A percentile compares a stretch with the other conserved stretches of the same genome.
Evolutionary conservation across 1,284 basidiomycete species (phyloP).

Genomic region (Irpex lacteus): DNA sequence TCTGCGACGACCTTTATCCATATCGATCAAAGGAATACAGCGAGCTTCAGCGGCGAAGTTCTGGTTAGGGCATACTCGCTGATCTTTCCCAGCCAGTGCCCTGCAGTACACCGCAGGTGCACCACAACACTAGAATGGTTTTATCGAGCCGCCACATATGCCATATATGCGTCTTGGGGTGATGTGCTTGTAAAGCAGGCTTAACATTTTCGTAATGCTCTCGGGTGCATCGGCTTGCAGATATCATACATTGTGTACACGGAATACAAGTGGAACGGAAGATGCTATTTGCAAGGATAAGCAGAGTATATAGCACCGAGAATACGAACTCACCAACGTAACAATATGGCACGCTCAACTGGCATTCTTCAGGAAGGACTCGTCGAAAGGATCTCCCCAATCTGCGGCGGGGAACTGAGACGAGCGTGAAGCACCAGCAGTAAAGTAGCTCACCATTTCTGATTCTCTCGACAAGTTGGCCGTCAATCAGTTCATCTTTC

Average conservation of each 20-base stretch:
- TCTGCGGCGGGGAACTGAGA: conserved; percentile 23
- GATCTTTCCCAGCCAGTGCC: too few relatives aligned
- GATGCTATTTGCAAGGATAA: not conserved
- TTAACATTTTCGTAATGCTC: not conserved
- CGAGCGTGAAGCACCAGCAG: not conserved
- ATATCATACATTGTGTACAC: not conserved
- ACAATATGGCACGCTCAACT: conserved; percentile 4
- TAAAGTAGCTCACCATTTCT: conserved; percentile 33
- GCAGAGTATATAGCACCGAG: not conserved
- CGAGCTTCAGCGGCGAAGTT: too few relatives aligned
- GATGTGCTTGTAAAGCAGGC: not conserved
- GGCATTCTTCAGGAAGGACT: conserved; percentile 28
- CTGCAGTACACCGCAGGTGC: too few relatives aligned
- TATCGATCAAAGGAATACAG: not conserved
- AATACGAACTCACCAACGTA: not conserved
- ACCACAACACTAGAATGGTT: too few relatives aligned
- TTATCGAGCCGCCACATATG: too few relatives aligned
- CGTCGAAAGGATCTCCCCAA: conserved; percentile 48
- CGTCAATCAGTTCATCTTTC: conserved; percentile 43
- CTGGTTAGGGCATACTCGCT: too few relatives aligned
- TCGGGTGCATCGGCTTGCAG: not conserved
- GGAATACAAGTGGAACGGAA: not conserved
- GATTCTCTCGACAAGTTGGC: conserved; percentile 34
- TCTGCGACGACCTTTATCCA: not conserved
- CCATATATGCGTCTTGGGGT: too few relatives aligned